A percentile compares a stretch with the other conserved stretches of the same genome.
Evolutionary conservation across 768 basidiomycete genomes (phyloP).

Genomic region (Boletales sp.): DNA sequence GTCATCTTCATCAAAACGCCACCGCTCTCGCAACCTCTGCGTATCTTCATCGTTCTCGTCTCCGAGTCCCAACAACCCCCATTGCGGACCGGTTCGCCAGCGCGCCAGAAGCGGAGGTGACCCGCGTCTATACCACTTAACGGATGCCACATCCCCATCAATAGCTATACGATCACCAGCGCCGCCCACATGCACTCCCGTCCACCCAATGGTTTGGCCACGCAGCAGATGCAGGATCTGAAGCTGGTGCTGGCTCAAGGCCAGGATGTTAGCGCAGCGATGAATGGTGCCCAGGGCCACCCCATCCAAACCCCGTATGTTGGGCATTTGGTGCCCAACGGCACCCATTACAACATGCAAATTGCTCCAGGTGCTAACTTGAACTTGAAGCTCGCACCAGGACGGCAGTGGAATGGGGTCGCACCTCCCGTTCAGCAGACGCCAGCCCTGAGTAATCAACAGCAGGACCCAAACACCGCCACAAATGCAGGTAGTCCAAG

Average conservation of each 20-base stretch:
- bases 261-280: constrained; percentile 35
- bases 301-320: constrained; percentile 34
- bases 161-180: constrained; percentile 35
- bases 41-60: constrained; percentile 38
- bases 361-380: constrained; percentile 21
- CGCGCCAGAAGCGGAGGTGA: constrained; percentile 45
- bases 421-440: constrained; percentile 23
- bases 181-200: constrained; percentile 33
- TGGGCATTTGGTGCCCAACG: constrained; percentile 28
- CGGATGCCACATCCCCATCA: constrained; percentile 48
- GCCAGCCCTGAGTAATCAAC: constrained; percentile 18
- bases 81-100: constrained; percentile 33
- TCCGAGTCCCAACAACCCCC: constrained; percentile 23
- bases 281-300: constrained; percentile 33
- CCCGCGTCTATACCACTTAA: constrained; percentile 40
- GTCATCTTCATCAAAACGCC: constrained; percentile 70
- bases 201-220: constrained; percentile 41
- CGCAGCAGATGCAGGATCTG: constrained; percentile 59
- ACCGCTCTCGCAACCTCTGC: constrained; percentile 50
- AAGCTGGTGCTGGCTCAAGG: constrained; percentile 51
- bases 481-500: constrained; percentile 36
- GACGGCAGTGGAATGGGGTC: constrained; percentile 39
- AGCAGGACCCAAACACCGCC: constrained; percentile 20
- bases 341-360: constrained; percentile 30
- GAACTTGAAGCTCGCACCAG: constrained; percentile 36